Conservation (phyloP, 495 filamentous ascomycete species). For the Lindgomyces ingoldianus region DNA sequence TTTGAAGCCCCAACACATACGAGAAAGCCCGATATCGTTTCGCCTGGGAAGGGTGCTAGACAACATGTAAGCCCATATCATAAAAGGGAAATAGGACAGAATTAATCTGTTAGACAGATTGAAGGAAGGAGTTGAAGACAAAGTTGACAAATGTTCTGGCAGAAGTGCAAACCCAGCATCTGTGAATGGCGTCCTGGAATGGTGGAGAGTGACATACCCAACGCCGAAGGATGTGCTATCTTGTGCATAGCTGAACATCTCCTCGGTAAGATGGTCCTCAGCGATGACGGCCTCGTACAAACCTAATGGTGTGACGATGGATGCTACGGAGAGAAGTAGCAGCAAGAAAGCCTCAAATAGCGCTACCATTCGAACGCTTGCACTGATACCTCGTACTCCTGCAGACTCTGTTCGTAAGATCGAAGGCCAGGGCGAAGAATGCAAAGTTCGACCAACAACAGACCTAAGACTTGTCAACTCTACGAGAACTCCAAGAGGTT, state of each 20-base stretch:
- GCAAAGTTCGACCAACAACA: slow-evolving; percentile 33
- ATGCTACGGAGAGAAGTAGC: slow-evolving; percentile 28
- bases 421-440: slow-evolving; percentile 40
- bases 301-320: slow-evolving; percentile 44
- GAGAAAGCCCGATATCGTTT: neutral
- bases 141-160: no score
- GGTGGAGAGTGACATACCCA: neutral
- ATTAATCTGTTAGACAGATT: no score
- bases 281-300: slow-evolving; percentile 37
- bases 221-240: slow-evolving; percentile 7
- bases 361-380: slow-evolving; percentile 10
- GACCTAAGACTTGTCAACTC: neutral
- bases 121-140: no score
- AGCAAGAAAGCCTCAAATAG: slow-evolving; percentile 18
- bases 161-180: no score
- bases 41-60: slow-evolving; percentile 8
- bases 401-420: slow-evolving; percentile 37
- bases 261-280: neutral
- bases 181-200: neutral
- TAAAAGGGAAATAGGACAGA: no score
- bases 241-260: slow-evolving; percentile 35
- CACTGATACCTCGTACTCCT: slow-evolving; percentile 14
- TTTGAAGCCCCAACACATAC: neutral
- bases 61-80: no score
- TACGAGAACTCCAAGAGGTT: neutral